Conservation (phyloP, 2,329 filamentous ascomycete species). For the Calonectria ilicicola region DNA sequence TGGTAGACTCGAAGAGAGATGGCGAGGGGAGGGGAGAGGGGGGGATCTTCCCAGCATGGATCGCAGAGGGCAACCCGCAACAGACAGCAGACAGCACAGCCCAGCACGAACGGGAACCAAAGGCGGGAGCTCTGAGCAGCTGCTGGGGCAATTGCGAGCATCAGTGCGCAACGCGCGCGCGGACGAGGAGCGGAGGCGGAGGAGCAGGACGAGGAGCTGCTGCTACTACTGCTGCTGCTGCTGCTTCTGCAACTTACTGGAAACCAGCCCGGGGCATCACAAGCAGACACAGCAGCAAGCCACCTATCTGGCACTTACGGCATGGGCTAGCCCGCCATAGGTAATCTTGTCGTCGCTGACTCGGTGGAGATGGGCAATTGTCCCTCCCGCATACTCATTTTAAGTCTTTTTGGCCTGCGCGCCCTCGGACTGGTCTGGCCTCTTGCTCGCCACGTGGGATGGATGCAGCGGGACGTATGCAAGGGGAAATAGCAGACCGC, state of each 20-base stretch:
- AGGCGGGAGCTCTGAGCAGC: background rate
- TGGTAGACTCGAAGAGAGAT: background rate
- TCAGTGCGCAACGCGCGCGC: constrained; percentile 1
- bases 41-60: background rate
- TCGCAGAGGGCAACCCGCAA: too few relatives aligned
- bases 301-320: too few relatives aligned
- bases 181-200: background rate
- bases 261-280: too few relatives aligned
- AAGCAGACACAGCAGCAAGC: too few relatives aligned
- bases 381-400: background rate
- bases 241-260: too few relatives aligned
- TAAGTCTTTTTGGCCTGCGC: background rate
- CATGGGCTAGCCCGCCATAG: too few relatives aligned
- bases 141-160: background rate
- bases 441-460: constrained; percentile 37
- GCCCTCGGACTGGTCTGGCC: constrained; percentile 4
- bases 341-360: constrained; percentile 1
- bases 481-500: constrained; percentile 27
- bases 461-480: constrained; percentile 29
- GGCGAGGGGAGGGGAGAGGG: background rate
- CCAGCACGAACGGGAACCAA: background rate
- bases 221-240: too few relatives aligned
- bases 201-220: too few relatives aligned
- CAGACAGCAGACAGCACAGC: too few relatives aligned
- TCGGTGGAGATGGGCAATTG: constrained; percentile 1